Evolutionary conservation across 805 yeast genomes (phyloP).

Genomic region (Cyberlindnera bimundalis): DNA sequence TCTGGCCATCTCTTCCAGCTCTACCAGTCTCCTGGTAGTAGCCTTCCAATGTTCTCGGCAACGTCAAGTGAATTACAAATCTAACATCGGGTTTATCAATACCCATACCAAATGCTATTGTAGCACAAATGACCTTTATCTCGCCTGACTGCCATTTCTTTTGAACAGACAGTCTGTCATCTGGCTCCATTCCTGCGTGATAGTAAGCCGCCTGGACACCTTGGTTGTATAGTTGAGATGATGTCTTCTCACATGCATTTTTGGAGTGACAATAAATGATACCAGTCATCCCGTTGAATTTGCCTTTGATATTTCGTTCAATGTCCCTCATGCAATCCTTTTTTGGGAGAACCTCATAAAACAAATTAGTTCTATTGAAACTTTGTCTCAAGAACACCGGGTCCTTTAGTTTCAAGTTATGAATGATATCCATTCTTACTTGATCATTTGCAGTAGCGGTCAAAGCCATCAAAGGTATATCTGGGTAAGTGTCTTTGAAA

Average conservation of each 20-base stretch:
- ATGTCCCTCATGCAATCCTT: conserved; percentile 55
- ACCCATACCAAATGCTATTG: conserved; percentile 99
- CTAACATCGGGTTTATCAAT: conserved; percentile 96
- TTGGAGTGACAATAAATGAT: conserved; percentile 93
- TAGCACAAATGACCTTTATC: conserved; percentile 85
- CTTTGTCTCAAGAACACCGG: conserved; percentile 80
- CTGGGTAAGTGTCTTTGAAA: conserved; percentile 71
- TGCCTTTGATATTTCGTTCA: conserved; percentile 46
- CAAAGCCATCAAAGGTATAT: conserved; percentile 88
- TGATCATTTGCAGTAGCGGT: conserved; percentile 96
- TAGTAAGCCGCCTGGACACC: conserved; percentile 75
- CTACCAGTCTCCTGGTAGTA: conserved; percentile 98
- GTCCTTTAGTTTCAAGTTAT: conserved; percentile 60
- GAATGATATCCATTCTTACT: conserved; percentile 81
- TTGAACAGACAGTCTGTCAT: conserved; percentile 71
- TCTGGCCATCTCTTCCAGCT: conserved; percentile 93
- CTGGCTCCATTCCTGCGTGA: conserved; percentile 93
- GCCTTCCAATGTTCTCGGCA: conserved; percentile 91
- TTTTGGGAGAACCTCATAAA: conserved; percentile 73
- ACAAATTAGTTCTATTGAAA: conserved; percentile 84
- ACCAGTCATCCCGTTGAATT: conserved; percentile 64
- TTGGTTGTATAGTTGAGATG: conserved; percentile 50
- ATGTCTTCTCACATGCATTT: conserved; percentile 79
- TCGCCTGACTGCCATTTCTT: conserved; percentile 72
- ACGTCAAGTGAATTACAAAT: conserved; percentile 80